A percentile compares a stretch with the other conserved stretches of the same genome.
phyloP scores from a whole-genome alignment of 2,329 filamentous ascomycete species.

The Trichophaea hybrida region DNA sequence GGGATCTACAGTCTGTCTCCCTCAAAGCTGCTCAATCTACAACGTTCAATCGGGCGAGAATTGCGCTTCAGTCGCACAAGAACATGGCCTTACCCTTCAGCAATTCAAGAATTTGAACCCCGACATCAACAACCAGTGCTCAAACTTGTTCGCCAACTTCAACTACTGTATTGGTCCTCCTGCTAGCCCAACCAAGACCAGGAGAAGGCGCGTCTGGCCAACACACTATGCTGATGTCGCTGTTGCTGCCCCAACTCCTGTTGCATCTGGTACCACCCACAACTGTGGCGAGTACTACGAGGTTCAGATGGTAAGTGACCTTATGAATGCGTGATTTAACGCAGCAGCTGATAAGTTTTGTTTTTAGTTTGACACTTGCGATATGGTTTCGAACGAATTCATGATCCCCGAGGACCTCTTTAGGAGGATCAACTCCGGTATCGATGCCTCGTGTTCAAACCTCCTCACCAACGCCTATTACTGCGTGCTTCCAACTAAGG shows the following conservation, averaged over 20 bases:
- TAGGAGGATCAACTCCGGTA: neutral
- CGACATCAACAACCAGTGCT: neutral
- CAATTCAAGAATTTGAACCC: neutral
- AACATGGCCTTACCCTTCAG: neutral
- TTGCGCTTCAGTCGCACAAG: neutral
- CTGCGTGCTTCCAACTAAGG: neutral
- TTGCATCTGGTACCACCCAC: no score
- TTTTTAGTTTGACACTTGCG: no score
- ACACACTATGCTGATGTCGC: no score
- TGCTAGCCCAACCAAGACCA: neutral
- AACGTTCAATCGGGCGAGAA: neutral
- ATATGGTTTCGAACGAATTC: no score
- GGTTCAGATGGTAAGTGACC: no score
- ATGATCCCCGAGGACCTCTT: neutral
- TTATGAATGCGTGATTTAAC: no score
- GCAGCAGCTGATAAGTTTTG: no score
- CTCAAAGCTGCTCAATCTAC: neutral
- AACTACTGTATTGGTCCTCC: neutral
- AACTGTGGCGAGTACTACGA: no score
- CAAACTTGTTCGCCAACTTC: neutral
- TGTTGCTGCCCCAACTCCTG: no score
- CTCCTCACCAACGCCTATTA: neutral
- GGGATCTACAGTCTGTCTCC: neutral
- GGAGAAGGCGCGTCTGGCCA: no score
- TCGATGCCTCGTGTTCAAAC: neutral